Evolutionary conservation across 1,284 basidiomycete genomes (phyloP), one percentile per base, ranked within the genome.

Genomic region (Sporisorium iseilematis-ciliati): DNA sequence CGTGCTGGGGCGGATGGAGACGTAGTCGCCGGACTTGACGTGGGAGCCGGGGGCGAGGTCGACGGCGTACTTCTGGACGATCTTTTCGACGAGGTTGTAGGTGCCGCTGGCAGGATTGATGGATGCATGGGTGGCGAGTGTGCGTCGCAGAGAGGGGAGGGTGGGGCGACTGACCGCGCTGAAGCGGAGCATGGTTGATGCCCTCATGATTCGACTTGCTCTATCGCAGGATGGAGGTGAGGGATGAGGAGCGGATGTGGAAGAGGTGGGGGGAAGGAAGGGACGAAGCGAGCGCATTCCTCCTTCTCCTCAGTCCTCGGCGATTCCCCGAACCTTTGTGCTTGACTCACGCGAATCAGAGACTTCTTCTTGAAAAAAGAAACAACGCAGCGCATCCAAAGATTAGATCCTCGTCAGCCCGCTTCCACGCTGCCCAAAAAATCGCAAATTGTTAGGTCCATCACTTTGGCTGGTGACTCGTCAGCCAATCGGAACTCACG

Each of bases 1-100:
- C 89, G 97, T 93, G 85, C 97, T 91, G 20, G 97, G 97, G 29
- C 91, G 90, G 86, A 99, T 97, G 93, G 97, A 97, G 54, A 99
- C 95, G 90, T 98, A 99, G 90, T 99, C 97, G 35, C 97, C 97
- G 29, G 95, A 93, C 81, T 90, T 91, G 75, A 98, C 93, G 41
- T 79, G 75, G 50, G 79, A 78, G 11, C 68, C 62, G 26, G 89
- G 88, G 82, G 92, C 92, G 14, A 95, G 88, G 60, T 92, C 94
- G 40, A 99, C 93, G 0, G 96, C 92, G 88, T 98, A 97, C 83
- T 92, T 93, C 86, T 99, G 95, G 0, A 99, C 95, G 75, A 99
- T 92, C 88, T 99, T 99, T 87, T 99, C 97, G 82, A 99, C 93
- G 79, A 94, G 88, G 0, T 68, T 76, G 65, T 56, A 70, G 26